These are phyloP conservation scores for Mytilinidion resinicola DNA, from an alignment of 495 filamentous ascomycete species.

Conservation along the genomic window DNA sequence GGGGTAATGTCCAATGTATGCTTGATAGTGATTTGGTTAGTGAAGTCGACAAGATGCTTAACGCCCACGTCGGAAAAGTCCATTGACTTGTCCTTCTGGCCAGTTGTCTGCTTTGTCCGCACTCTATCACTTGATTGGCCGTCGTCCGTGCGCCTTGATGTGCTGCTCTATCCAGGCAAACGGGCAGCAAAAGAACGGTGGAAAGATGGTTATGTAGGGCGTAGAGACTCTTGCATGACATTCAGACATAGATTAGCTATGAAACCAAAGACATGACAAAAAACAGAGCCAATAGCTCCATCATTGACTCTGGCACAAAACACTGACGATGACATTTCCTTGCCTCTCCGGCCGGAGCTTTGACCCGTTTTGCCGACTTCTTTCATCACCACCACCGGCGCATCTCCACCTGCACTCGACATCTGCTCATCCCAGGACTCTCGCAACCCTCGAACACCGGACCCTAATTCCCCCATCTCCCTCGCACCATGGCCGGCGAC, in stretches of 20 bases:
- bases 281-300: background rate
- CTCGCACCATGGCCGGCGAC: conserved; percentile 34
- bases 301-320: background rate
- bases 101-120: conserved; percentile 5
- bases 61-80: conserved; percentile 49
- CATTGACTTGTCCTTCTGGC: conserved; percentile 28
- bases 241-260: background rate
- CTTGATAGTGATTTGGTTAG: conserved; percentile 38
- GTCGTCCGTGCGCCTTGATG: background rate
- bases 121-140: conserved; percentile 2
- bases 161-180: background rate
- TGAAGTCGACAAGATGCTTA: conserved; percentile 44
- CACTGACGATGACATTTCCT: conserved; percentile 1
- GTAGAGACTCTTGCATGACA: background rate
- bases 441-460: background rate
- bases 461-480: background rate
- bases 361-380: conserved; percentile 5
- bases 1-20: conserved; percentile 46
- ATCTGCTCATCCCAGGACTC: background rate
- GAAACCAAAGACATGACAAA: background rate
- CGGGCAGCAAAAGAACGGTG: background rate
- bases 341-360: conserved; percentile 10
- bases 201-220: background rate
- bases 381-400: conserved; percentile 8
- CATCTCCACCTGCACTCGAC: background rate